Base-by-base conservation (phyloP, 352 stramenopile species). In the Phytophthora pluvialis region DNA sequence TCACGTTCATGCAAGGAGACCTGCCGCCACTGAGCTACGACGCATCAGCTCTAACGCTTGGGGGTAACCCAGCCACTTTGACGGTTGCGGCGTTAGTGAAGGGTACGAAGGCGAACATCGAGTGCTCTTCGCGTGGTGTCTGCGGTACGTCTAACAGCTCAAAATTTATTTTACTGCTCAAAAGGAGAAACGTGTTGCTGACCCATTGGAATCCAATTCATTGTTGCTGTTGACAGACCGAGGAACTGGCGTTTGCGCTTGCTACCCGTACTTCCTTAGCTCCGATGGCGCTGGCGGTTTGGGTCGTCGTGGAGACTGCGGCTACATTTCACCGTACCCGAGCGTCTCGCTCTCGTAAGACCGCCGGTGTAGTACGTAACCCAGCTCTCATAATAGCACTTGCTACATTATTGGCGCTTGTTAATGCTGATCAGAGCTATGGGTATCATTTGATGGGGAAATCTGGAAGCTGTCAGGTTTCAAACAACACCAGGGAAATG, bases 251-350 rank as follows among this genome's bases (percentile, higher is more conserved):
- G 53, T 80, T 33, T 95, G 88, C 64, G 64, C 70, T 40, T 95
- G 88, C 71, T 95, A 83, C 67, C 62, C 79, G 46, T 86, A 86
- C 54, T 95, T 90, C 70, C 61, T 87, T 38, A 70, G 62, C 54
- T 93, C 83, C 4, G 80, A 95, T 38, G 86, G 88, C 28, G 71
- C 75, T 49, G 92, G 89, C 13, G 86, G 83, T 33, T 60, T 82
- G 26, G 93, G 93, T 13, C 80, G 77, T 31, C 81, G 92, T 16
- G 95, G 94, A 38, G 94, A 99, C 71, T 98, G 95, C 70, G 92
- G 94, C 10, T 97, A 95, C 67, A 67, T 88, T 12, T 82, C 86
- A 9, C 81, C 83, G 10, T 94, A 90, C 52, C 77, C 78, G 29
- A 87, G 53, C 45, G 61, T 81, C 8, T 42, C 76, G 32, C 64